A percentile compares a stretch with the other conserved stretches of the same genome.
Evolutionary conservation across 2,329 filamentous ascomycete genomes (phyloP).

Genomic region (Capronia coronata): DNA sequence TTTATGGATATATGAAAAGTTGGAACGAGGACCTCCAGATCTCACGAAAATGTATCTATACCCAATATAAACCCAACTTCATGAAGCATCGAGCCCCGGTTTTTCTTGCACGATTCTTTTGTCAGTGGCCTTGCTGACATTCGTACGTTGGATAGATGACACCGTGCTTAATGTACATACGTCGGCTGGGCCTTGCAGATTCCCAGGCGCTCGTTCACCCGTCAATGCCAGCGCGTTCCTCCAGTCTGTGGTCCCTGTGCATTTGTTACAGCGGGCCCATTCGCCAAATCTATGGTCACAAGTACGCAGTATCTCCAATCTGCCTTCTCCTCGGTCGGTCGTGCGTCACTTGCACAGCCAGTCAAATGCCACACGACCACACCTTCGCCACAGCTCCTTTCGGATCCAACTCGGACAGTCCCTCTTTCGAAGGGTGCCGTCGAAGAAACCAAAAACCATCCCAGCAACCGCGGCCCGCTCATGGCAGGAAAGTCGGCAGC

Average conservation of each 20-base stretch:
- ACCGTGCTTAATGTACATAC: background rate
- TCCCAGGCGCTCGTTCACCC: background rate
- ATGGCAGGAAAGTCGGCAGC: constrained; percentile 4
- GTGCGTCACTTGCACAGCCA: background rate
- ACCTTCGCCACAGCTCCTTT: constrained; percentile 8
- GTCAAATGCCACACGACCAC: background rate
- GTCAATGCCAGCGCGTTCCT: background rate
- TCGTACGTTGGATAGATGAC: background rate
- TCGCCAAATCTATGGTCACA: background rate
- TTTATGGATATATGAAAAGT: constrained; percentile 5
- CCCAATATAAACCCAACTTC: constrained; percentile 18
- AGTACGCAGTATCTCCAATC: constrained; percentile 6
- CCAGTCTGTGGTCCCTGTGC: background rate
- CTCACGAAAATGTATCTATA: constrained; percentile 6
- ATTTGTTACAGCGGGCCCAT: constrained; percentile 4
- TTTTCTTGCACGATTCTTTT: constrained; percentile 3
- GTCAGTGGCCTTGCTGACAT: constrained; percentile 18
- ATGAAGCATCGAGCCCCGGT: constrained; percentile 1
- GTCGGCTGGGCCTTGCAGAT: background rate
- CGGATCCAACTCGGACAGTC: background rate
- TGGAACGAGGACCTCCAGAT: constrained; percentile 4
- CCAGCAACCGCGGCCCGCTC: constrained; percentile 3
- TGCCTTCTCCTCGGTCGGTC: background rate
- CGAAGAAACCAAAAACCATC: constrained; percentile 7
- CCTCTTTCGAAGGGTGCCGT: constrained; percentile 3